Conservation (phyloP, 1,139 yeast species). For the Geotrichum fermentans region DNA sequence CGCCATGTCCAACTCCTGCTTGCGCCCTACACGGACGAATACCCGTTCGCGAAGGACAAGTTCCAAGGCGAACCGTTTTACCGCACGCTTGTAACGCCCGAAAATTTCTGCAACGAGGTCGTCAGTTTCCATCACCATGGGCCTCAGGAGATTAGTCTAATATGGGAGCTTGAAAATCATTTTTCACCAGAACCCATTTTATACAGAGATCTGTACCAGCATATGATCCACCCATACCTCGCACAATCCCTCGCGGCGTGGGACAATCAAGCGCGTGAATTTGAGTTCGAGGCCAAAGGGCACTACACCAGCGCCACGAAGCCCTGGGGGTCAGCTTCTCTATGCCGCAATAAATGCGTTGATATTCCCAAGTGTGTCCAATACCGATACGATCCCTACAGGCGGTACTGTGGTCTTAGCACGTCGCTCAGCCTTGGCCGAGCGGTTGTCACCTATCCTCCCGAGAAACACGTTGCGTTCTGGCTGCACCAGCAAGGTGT, state of each 20-base stretch:
- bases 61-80: conserved; percentile 36
- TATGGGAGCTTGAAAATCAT: conserved; percentile 37
- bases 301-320: conserved; percentile 15
- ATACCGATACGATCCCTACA: conserved; percentile 27
- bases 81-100: conserved; percentile 23
- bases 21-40: conserved; percentile 26
- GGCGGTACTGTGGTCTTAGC: conserved; percentile 24
- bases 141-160: conserved; percentile 34
- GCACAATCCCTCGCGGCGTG: conserved; percentile 28
- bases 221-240: conserved; percentile 35
- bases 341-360: conserved; percentile 30
- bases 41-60: conserved; percentile 22
- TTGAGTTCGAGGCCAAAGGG: conserved; percentile 20
- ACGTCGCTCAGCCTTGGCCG: conserved; percentile 15
- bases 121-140: conserved; percentile 36
- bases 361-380: conserved; percentile 26
- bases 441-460: conserved; percentile 14
- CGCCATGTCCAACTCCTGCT: conserved; percentile 23
- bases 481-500: not conserved
- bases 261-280: conserved; percentile 27
- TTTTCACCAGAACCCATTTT: conserved; percentile 27
- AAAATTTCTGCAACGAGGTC: conserved; percentile 35
- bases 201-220: conserved; percentile 35
- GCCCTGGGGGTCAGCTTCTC: conserved; percentile 24
- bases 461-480: not conserved